Conservation (phyloP, 306 rosid genomes). For the Glycyrrhiza uralensis region DNA sequence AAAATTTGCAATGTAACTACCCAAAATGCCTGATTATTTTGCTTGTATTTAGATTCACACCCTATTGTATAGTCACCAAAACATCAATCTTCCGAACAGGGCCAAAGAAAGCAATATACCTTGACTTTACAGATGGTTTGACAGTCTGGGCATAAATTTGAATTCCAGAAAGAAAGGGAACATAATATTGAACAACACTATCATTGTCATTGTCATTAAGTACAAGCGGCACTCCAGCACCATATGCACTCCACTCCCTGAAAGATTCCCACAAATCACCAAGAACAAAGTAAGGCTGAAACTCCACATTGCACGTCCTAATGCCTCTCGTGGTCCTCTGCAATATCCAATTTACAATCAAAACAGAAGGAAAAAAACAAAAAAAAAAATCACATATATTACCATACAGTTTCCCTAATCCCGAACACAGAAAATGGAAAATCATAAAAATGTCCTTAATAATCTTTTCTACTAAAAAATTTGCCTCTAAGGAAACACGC, state of each 20-base stretch:
- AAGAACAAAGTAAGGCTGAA: constrained; percentile 72
- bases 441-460: not conserved
- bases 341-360: constrained; percentile 27
- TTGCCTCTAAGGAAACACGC: not conserved
- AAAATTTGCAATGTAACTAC: not conserved
- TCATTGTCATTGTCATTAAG: constrained; percentile 64
- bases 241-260: constrained; percentile 93
- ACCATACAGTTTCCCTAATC: not conserved
- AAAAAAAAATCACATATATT: not conserved
- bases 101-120: constrained; percentile 43
- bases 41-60: not conserved
- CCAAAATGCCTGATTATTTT: constrained; percentile 9
- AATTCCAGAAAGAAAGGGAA: constrained; percentile 80
- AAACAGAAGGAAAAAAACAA: not conserved
- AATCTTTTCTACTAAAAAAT: not conserved
- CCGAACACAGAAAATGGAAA: not conserved
- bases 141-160: constrained; percentile 58
- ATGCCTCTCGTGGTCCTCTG: constrained; percentile 60
- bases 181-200: constrained; percentile 78
- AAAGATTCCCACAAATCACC: constrained; percentile 90
- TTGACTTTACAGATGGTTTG: constrained; percentile 48
- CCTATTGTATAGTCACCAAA: not conserved
- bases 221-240: constrained; percentile 90
- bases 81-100: not conserved
- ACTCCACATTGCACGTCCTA: constrained; percentile 44